Evolutionary conservation across 164 flowering plant genomes (phyloP), one percentile per base, ranked within the genome.

Genomic region (Echeveria elegans): DNA sequence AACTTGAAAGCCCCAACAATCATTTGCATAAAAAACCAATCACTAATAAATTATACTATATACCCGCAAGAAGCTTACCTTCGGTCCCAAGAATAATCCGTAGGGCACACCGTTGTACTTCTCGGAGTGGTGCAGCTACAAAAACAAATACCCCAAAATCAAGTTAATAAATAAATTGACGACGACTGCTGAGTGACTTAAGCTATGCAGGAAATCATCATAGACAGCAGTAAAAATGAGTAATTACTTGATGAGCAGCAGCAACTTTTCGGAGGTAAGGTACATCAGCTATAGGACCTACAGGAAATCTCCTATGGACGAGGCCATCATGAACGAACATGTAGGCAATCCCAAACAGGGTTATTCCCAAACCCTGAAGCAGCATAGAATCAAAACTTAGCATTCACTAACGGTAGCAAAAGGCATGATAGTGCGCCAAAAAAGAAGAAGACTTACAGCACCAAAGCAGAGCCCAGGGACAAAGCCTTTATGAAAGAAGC

Each of bases 251-350:
- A 69, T 92, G 98, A 7, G 98, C 96, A 0, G 96, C 86, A 52
- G 98, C 98, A 19, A 92, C 93, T 69, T 38, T 82, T 52, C 88
- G 76, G 30, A 92, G 75, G 68, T 92, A 88, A 6, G 98, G 98
- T 2, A 92, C 93, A 31, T 88, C 64, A 1, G 96, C 95, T 10
- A 92, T 89, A 58, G 98, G 96, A 2, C 98, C 98, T 30, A 92
- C 98, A 0, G 96, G 89, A 69, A 92, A 92, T 72, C 98, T 73
- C 61, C 81, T 75, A 78, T 92, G 98, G 12, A 92, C 96, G 19
- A 92, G 86, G 16, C 98, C 98, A 32, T 89, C 98, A 67, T 92
- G 98, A 30, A 89, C 91, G 61, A 92, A 89, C 98, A 92, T 89
- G 82, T 92, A 92, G 32, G 96, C 98, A 84, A 92, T 89, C 11